phyloP scores from a whole-genome alignment of 768 basidiomycete genomes.

The Psilocybe cyanescens region DNA sequence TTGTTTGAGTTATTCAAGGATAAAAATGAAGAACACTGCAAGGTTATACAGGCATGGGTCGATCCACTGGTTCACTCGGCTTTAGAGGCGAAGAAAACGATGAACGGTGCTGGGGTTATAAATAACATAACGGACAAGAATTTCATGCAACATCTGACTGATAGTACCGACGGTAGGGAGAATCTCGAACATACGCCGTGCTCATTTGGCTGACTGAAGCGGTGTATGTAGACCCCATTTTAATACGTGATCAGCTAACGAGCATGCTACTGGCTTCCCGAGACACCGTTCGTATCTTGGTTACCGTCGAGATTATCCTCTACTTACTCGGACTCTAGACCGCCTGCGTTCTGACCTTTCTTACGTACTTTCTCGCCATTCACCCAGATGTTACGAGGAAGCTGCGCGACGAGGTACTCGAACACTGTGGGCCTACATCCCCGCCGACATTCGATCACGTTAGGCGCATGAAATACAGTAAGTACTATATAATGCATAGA shows the following conservation, averaged over 20 bases:
- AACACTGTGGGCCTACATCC: slow-evolving; percentile 50
- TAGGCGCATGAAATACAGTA: slow-evolving; percentile 68
- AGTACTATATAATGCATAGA: slow-evolving; percentile 10
- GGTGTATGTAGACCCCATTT: slow-evolving; percentile 53
- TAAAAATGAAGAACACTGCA: slow-evolving; percentile 49
- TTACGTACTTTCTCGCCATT: slow-evolving; percentile 70
- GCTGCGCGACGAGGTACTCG: slow-evolving; percentile 64
- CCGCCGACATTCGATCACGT: slow-evolving; percentile 61
- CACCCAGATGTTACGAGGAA: slow-evolving; percentile 58
- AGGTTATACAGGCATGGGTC: slow-evolving; percentile 59
- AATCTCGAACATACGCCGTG: not conserved
- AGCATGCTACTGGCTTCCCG: slow-evolving; percentile 78
- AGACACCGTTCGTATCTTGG: slow-evolving; percentile 59
- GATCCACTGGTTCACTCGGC: slow-evolving; percentile 66
- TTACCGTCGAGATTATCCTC: not conserved
- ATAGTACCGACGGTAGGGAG: slow-evolving; percentile 61
- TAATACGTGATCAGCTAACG: slow-evolving; percentile 78
- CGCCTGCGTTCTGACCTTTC: slow-evolving; percentile 67
- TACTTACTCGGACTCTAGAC: slow-evolving; percentile 45
- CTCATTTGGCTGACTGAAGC: not conserved
- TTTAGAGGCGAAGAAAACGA: slow-evolving; percentile 45
- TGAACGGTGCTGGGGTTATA: slow-evolving; percentile 39
- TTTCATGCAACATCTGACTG: slow-evolving; percentile 69
- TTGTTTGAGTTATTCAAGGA: slow-evolving; percentile 62
- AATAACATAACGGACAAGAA: slow-evolving; percentile 55